Percentiles rank a stretch among this genome's conserved stretches.
Evolutionary conservation across 768 basidiomycete genomes (phyloP).

Genomic region (Daedalea quercina): DNA sequence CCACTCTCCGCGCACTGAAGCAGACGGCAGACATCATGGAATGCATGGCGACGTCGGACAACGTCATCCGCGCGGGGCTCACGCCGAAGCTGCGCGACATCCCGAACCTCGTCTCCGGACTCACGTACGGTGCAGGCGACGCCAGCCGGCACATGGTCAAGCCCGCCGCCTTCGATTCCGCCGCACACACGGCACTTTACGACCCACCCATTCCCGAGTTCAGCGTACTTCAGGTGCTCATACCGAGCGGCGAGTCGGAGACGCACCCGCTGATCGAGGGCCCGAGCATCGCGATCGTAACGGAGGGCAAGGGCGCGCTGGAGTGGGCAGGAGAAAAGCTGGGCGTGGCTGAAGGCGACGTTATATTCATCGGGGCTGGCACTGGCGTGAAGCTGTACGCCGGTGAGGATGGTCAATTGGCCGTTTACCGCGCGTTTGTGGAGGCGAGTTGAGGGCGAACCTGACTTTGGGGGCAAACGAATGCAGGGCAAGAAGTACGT

Average conservation of each 20-base stretch:
- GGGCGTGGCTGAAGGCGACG: slow-evolving; percentile 56
- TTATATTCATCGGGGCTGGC: slow-evolving; percentile 77
- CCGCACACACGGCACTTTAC: slow-evolving; percentile 49
- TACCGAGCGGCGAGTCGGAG: slow-evolving; percentile 41
- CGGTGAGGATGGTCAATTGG: slow-evolving; percentile 33
- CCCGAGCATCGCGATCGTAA: slow-evolving; percentile 80
- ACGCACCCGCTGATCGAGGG: slow-evolving; percentile 63
- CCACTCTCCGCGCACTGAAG: not conserved
- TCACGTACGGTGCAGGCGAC: slow-evolving; percentile 77
- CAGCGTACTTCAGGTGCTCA: slow-evolving; percentile 63
- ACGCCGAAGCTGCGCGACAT: slow-evolving; percentile 96
- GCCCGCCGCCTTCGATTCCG: slow-evolving; percentile 40
- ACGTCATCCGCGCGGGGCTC: slow-evolving; percentile 96
- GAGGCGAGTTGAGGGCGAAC: slow-evolving; percentile 23
- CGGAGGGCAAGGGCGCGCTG: slow-evolving; percentile 56
- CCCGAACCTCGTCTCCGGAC: slow-evolving; percentile 76
- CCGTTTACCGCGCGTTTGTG: slow-evolving; percentile 67
- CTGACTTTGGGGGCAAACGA: too few relatives aligned
- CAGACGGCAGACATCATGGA: slow-evolving; percentile 83
- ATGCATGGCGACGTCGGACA: slow-evolving; percentile 98
- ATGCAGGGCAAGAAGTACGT: too few relatives aligned
- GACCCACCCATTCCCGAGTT: slow-evolving; percentile 94
- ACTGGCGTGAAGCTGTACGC: slow-evolving; percentile 42
- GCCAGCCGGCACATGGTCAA: slow-evolving; percentile 64
- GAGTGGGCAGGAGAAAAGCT: slow-evolving; percentile 37